Evolutionary conservation across 106 monocot species (phyloP).

Genomic region (Dendrobium chrysotoxum): DNA sequence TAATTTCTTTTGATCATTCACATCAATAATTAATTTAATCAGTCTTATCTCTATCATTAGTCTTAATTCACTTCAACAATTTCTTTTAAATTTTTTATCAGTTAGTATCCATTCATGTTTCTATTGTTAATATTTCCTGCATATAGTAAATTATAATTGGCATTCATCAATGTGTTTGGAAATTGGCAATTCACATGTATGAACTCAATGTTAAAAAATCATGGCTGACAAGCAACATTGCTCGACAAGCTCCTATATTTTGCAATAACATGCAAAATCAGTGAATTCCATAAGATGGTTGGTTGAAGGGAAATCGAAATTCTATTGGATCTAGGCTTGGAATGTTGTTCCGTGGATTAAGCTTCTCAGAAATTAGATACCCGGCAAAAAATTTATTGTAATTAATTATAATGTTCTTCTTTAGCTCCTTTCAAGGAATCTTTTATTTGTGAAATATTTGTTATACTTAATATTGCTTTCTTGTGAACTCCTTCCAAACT

Average conservation of each 20-base stretch:
- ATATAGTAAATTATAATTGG: too few species aligned
- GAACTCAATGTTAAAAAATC: background rate
- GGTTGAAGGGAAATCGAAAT: background rate
- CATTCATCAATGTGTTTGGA: too few species aligned
- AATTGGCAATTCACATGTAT: background rate
- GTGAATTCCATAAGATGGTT: background rate
- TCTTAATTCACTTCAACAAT: too few species aligned
- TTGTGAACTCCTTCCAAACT: background rate
- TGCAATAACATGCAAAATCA: background rate
- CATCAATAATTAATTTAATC: too few species aligned
- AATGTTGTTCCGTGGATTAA: background rate
- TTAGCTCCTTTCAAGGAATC: background rate
- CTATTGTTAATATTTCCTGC: too few species aligned
- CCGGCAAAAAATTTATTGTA: background rate
- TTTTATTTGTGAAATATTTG: background rate
- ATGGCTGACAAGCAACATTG: background rate
- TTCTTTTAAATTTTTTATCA: too few species aligned
- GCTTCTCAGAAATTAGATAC: background rate
- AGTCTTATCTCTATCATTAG: too few species aligned
- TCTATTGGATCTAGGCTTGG: background rate
- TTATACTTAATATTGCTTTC: background rate
- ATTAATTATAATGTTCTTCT: background rate
- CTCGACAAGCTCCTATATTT: background rate
- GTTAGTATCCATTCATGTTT: too few species aligned
- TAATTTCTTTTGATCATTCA: too few species aligned